Evolutionary conservation across 176 grass and related monocot genomes (phyloP).

Genomic region (Avena sativa): DNA sequence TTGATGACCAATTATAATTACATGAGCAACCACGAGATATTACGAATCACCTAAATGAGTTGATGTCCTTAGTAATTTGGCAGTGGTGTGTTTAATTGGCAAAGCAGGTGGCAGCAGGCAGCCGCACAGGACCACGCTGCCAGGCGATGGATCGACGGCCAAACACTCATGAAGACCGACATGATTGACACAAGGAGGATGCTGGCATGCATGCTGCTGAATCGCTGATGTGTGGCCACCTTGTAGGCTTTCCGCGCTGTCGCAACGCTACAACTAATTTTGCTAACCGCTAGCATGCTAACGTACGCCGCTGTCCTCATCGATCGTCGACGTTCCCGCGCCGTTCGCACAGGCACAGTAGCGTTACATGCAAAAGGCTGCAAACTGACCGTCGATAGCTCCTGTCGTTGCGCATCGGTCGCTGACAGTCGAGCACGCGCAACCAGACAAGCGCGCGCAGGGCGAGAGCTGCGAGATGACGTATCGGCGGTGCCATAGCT

Average conservation of each 20-base stretch:
- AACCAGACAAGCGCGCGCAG: constrained; percentile 13
- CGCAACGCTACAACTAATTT: neutral
- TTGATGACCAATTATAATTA: too few species aligned
- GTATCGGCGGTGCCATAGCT: neutral
- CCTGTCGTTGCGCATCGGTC: neutral
- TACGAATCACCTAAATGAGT: too few species aligned
- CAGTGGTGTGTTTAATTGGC: neutral
- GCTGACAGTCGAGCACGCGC: neutral
- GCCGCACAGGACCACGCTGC: constrained; percentile 1
- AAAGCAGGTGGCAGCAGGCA: neutral
- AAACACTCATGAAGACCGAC: neutral
- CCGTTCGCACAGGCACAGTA: too few species aligned
- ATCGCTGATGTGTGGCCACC: neutral
- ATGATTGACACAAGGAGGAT: constrained; percentile 31
- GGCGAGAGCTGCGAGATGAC: neutral
- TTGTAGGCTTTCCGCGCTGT: neutral
- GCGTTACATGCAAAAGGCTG: neutral
- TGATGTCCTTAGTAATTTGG: neutral
- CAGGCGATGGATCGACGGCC: neutral
- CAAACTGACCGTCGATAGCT: neutral
- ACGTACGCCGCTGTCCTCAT: neutral
- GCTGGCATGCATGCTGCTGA: too few species aligned
- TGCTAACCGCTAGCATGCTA: neutral
- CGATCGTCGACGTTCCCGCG: neutral
- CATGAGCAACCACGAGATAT: too few species aligned